These are phyloP conservation scores for Pyrenula massariospora DNA, from an alignment of 495 filamentous ascomycete species.

Conservation along the genomic window DNA sequence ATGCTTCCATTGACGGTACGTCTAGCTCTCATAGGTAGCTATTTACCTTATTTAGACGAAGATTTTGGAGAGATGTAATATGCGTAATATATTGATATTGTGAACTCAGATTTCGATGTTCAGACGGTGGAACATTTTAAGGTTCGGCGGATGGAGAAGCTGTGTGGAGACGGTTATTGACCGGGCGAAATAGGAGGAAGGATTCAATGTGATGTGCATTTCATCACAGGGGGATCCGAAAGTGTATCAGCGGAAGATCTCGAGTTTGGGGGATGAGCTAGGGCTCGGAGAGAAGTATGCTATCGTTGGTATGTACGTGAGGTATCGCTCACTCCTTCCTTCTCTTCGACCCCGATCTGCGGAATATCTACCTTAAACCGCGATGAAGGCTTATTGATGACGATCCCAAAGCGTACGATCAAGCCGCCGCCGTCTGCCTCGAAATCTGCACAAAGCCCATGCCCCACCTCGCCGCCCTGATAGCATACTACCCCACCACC, in stretches of 20 bases:
- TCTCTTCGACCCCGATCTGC: not conserved
- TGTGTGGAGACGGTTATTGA: no score
- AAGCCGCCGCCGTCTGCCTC: slow-evolving; percentile 45
- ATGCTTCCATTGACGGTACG: not conserved
- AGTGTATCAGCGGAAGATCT: slow-evolving; percentile 36
- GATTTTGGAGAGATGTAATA: no score
- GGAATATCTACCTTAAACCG: no score
- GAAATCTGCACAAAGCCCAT: slow-evolving; percentile 39
- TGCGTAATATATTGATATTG: no score
- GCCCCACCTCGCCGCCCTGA: slow-evolving; percentile 33
- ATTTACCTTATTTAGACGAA: no score
- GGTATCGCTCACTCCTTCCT: slow-evolving; percentile 1
- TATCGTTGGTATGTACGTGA: slow-evolving; percentile 29
- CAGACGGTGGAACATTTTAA: slow-evolving; percentile 29
- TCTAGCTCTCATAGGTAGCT: not conserved
- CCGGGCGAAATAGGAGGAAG: no score
- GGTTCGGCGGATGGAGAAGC: no score
- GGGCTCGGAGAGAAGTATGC: slow-evolving; percentile 38
- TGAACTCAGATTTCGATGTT: not conserved
- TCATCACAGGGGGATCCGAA: slow-evolving; percentile 41
- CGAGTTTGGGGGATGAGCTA: slow-evolving; percentile 27
- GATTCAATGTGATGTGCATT: slow-evolving; percentile 52
- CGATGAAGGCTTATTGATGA: no score
- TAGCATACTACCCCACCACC: slow-evolving; percentile 49
- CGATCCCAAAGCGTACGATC: slow-evolving; percentile 50